These are phyloP conservation scores for Exophiala sp. DNA, from an alignment of 2,329 filamentous ascomycete genomes.

Conservation along the genomic window DNA sequence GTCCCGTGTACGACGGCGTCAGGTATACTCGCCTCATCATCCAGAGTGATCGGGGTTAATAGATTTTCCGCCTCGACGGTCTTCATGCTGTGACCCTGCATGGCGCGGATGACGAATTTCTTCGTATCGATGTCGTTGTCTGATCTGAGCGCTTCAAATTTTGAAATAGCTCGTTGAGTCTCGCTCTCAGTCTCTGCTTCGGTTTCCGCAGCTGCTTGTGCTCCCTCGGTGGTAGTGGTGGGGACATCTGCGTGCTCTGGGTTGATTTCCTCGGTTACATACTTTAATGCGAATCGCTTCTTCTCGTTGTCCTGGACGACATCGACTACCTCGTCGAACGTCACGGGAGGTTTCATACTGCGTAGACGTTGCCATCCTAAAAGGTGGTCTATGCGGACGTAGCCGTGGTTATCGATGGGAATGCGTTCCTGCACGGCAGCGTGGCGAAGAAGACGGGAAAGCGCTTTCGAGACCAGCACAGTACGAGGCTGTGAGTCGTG, in stretches of 20 bases:
- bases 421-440: constrained; percentile 59
- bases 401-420: constrained; percentile 57
- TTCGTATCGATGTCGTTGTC: constrained; percentile 48
- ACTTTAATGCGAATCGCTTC: constrained; percentile 80
- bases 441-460: constrained; percentile 58
- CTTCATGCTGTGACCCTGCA: constrained; percentile 87
- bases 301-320: constrained; percentile 78
- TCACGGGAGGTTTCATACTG: constrained; percentile 60
- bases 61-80: constrained; percentile 66
- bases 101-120: constrained; percentile 85
- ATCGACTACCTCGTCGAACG: constrained; percentile 67
- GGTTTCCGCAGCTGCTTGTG: constrained; percentile 5
- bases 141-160: constrained; percentile 26
- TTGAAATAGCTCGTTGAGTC: constrained; percentile 35
- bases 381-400: constrained; percentile 58
- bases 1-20: constrained; percentile 78
- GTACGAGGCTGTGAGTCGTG: constrained; percentile 32
- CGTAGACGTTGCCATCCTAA: constrained; percentile 60
- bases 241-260: constrained; percentile 7
- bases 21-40: constrained; percentile 51
- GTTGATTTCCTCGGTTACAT: constrained; percentile 34
- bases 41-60: constrained; percentile 63
- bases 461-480: constrained; percentile 47
- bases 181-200: constrained; percentile 31
- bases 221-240: constrained; percentile 15